Evolutionary conservation across 1,139 yeast genomes (phyloP).

Genomic region (Lizanozyma gosingica): DNA sequence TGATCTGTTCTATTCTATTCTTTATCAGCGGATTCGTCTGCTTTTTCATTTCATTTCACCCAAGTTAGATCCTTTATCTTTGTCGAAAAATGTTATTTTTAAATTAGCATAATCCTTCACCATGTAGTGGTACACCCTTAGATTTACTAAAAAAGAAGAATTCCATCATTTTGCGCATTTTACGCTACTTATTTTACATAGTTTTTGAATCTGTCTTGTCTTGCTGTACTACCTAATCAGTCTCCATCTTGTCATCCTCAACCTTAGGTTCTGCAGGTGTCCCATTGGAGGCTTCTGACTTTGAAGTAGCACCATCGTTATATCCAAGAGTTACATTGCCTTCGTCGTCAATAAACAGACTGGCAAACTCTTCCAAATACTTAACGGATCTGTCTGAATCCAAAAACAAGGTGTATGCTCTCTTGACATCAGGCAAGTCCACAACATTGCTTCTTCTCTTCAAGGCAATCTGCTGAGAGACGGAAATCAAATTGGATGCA

Average conservation of each 20-base stretch:
- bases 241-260: constrained; percentile 42
- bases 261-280: constrained; percentile 3
- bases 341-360: constrained; percentile 63
- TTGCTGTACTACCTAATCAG: constrained; percentile 23
- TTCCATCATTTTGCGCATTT: too few species aligned
- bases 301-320: constrained; percentile 6
- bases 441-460: constrained; percentile 69
- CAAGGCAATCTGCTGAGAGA: constrained; percentile 73
- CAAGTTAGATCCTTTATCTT: too few species aligned
- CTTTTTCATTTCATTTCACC: too few species aligned
- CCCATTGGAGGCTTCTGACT: too few species aligned
- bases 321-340: constrained; percentile 53
- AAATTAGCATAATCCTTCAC: too few species aligned
- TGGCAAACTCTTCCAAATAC: constrained; percentile 59
- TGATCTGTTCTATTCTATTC: background rate
- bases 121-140: too few species aligned
- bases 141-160: too few species aligned
- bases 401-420: constrained; percentile 78
- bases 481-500: constrained; percentile 85
- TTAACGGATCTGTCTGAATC: constrained; percentile 85
- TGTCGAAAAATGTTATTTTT: too few species aligned
- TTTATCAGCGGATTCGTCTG: too few species aligned
- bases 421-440: constrained; percentile 77
- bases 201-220: too few species aligned
- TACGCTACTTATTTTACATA: too few species aligned